Evolutionary conservation across 352 stramenopile species (phyloP), one percentile per base, ranked within the genome.

Genomic region (Elongisporangium anandrum): DNA sequence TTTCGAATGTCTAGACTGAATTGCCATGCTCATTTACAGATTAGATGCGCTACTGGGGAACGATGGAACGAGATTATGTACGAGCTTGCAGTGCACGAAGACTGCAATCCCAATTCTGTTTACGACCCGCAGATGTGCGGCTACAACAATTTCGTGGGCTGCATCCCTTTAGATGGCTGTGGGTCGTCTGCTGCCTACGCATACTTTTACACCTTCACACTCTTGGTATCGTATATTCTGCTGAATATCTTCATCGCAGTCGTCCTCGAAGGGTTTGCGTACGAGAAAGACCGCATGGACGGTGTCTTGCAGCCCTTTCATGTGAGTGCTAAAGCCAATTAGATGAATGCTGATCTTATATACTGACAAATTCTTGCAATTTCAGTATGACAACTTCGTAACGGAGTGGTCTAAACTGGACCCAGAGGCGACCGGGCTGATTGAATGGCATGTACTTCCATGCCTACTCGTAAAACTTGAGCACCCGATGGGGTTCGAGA

Each of bases 1-100:
- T 8, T 2, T 41, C 13, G 9, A 1, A 47, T 22, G 12, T 23
- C n/a, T 54, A 13, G 20, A 16, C 54, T 76, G 88, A 57, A 26
- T 79, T 56, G 59, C 72, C 58, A 87, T 70, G 9, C 29, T 41
- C 24, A n/a, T n/a, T n/a, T n/a, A 34, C 24, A 96, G 53, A 60
- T 97, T 41, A 72, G 86, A n/a, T 95, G 93, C 57, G 78, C 86
- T 10, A 97, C 90, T 0, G 90, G 90, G n/a, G 90, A 97, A 63
- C 76, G 79, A 21, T 97, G 89, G 88, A 94, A 96, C 63, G 70
- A 83, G 16, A 72, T 95, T 49, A 95, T 97, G 81, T 81, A 90
- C 61, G 86, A 90, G 51, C 60, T 95, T 9, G 69, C 81, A 8
- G 64, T 62, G 2, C 57, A 73, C 19, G 53, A 76, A 3, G 59